These are phyloP conservation scores for Porcisia deanei DNA, from an alignment of 208 protist species.

Conservation along the genomic window DNA sequence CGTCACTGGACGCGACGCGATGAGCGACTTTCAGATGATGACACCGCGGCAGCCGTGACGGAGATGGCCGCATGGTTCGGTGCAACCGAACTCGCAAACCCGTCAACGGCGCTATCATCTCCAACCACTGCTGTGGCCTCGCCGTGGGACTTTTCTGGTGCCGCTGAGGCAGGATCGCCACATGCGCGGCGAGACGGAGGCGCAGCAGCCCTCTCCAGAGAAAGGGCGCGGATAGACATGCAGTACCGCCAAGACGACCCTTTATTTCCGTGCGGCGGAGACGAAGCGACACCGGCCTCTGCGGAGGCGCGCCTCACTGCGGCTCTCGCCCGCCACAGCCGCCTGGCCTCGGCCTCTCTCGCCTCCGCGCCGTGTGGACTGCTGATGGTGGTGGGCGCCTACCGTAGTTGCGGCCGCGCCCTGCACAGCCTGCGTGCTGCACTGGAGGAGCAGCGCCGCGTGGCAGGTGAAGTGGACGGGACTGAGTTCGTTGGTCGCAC, in stretches of 20 bases:
- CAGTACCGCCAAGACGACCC: constrained; percentile 2
- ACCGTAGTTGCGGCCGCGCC: constrained; percentile 45
- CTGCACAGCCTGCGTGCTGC: constrained; percentile 46
- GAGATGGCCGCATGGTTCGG: constrained; percentile 19
- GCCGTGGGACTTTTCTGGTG: constrained; percentile 2
- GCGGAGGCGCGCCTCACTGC: constrained; percentile 2
- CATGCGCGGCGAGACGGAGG: not conserved
- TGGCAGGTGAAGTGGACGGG: constrained; percentile 38
- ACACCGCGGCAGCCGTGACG: not conserved
- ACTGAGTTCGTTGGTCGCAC: constrained; percentile 48
- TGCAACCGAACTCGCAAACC: not conserved
- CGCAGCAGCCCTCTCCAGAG: not conserved
- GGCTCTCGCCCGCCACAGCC: constrained; percentile 15
- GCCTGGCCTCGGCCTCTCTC: constrained; percentile 10
- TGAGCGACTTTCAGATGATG: not conserved
- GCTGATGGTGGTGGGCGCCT: constrained; percentile 59
- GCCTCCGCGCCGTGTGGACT: constrained; percentile 47
- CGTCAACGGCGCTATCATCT: not conserved
- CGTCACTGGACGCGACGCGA: constrained; percentile 1
- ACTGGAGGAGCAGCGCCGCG: constrained; percentile 53
- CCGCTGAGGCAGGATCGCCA: not conserved
- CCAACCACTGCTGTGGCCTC: not conserved
- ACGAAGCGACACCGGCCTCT: not conserved
- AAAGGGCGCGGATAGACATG: constrained; percentile 1
- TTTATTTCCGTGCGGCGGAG: not conserved